Evolutionary conservation across 257 asterid species (phyloP).

Genomic region (Primulina eburnea): DNA sequence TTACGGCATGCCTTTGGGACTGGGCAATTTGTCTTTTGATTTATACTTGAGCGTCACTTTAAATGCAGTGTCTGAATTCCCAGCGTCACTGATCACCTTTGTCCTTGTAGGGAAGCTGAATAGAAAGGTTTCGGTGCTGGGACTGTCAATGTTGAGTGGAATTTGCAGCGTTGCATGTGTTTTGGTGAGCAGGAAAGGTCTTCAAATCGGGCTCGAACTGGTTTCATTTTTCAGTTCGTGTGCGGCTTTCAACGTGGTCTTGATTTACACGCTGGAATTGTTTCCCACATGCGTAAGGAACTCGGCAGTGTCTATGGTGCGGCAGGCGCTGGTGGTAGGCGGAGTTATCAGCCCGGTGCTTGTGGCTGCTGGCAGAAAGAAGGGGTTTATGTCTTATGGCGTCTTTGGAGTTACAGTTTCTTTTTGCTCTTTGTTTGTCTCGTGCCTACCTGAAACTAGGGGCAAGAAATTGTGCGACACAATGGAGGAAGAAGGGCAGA

Average conservation of each 20-base stretch:
- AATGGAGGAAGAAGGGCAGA: slow-evolving; percentile 51
- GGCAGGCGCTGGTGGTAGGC: slow-evolving; percentile 61
- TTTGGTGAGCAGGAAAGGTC: slow-evolving; percentile 20
- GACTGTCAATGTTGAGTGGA: slow-evolving; percentile 44
- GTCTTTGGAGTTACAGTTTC: slow-evolving; percentile 49
- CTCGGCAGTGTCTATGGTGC: slow-evolving; percentile 66
- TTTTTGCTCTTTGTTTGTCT: slow-evolving; percentile 36
- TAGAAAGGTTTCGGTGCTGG: slow-evolving; percentile 34
- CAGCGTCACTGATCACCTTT: slow-evolving; percentile 43
- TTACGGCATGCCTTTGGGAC: slow-evolving; percentile 78
- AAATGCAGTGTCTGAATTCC: slow-evolving; percentile 58
- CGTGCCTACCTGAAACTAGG: slow-evolving; percentile 61
- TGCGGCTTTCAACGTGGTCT: slow-evolving; percentile 40
- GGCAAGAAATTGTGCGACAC: slow-evolving; percentile 53
- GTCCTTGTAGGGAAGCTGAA: slow-evolving; percentile 38
- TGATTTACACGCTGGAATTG: slow-evolving; percentile 60
- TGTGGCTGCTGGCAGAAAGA: slow-evolving; percentile 50
- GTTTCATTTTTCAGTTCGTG: slow-evolving; percentile 54
- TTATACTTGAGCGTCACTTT: slow-evolving; percentile 58
- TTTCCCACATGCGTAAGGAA: slow-evolving; percentile 76
- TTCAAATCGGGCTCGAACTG: slow-evolving; percentile 49
- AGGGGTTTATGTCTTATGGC: slow-evolving; percentile 42
- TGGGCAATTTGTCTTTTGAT: slow-evolving; percentile 39
- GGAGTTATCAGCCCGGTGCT: slow-evolving; percentile 53
- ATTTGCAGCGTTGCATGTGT: slow-evolving; percentile 48